Evolutionary conservation across 2,329 filamentous ascomycete genomes (phyloP).

Genomic region (Lithohypha guttulata): DNA sequence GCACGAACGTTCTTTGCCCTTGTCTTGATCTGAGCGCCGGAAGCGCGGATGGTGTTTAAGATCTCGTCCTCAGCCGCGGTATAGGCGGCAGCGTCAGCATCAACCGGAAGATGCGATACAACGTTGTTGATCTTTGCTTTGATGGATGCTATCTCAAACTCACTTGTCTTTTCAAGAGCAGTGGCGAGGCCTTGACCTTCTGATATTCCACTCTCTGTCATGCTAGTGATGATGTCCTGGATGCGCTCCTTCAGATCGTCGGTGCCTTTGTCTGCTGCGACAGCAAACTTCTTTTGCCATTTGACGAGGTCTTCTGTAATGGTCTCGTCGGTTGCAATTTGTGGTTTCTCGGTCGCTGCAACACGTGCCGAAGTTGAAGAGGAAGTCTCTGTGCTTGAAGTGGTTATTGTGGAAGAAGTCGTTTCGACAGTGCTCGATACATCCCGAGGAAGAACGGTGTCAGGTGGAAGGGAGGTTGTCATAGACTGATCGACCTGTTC

Average conservation of each 20-base stretch:
- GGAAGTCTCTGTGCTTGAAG: not conserved
- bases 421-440: conserved; percentile 12
- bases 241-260: conserved; percentile 55
- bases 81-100: conserved; percentile 43
- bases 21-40: conserved; percentile 63
- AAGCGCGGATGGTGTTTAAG: conserved; percentile 48
- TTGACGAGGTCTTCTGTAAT: conserved; percentile 67
- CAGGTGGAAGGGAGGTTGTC: conserved; percentile 21
- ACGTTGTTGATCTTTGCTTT: conserved; percentile 54
- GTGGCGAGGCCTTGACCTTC: conserved; percentile 57
- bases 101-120: conserved; percentile 46
- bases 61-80: conserved; percentile 44
- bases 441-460: too few relatives aligned
- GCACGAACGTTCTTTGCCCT: conserved; percentile 64
- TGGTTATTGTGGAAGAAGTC: conserved; percentile 7
- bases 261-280: conserved; percentile 74
- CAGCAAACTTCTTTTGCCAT: conserved; percentile 83
- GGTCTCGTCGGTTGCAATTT: conserved; percentile 35
- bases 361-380: not conserved
- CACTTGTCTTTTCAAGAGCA: conserved; percentile 57
- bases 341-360: conserved; percentile 20
- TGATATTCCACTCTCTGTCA: conserved; percentile 54
- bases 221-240: conserved; percentile 60
- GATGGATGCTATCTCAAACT: conserved; percentile 52
- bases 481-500: conserved; percentile 42